phyloP scores from a whole-genome alignment of 768 basidiomycete genomes.

The Leccinellum albellum region DNA sequence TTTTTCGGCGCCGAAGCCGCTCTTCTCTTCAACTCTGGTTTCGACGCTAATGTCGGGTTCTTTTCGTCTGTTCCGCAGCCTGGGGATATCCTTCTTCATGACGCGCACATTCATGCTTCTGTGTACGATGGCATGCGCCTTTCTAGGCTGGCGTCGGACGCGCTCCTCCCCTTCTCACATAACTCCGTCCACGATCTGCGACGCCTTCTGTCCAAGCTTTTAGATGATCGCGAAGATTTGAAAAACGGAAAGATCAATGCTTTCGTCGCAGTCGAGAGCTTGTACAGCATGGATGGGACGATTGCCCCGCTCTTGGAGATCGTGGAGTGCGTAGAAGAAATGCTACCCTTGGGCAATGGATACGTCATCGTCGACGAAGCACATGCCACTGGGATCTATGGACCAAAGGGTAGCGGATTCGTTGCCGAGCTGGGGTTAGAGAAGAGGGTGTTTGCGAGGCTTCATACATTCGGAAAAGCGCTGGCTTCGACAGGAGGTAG shows the following conservation, averaged over 20 bases:
- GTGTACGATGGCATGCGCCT: slow-evolving; percentile 80
- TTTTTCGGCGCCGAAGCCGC: slow-evolving; percentile 67
- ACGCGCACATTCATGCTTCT: slow-evolving; percentile 87
- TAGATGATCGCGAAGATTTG: slow-evolving; percentile 35
- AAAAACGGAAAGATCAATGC: slow-evolving; percentile 43
- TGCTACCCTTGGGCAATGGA: slow-evolving; percentile 55
- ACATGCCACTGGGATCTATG: slow-evolving; percentile 89
- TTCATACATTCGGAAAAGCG: slow-evolving; percentile 94
- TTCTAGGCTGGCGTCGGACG: slow-evolving; percentile 36
- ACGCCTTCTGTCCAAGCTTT: slow-evolving; percentile 39
- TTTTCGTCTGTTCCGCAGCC: slow-evolving; percentile 77
- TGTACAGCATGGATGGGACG: slow-evolving; percentile 95
- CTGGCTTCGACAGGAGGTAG: slow-evolving; percentile 80
- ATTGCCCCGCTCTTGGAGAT: slow-evolving; percentile 71
- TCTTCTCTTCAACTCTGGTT: slow-evolving; percentile 88
- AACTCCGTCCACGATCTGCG: slow-evolving; percentile 61
- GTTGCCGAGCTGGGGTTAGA: slow-evolving; percentile 70
- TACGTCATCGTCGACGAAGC: slow-evolving; percentile 90
- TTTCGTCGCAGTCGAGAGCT: slow-evolving; percentile 82
- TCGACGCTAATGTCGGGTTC: slow-evolving; percentile 87
- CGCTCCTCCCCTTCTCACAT: slow-evolving; percentile 58
- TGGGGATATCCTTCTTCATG: slow-evolving; percentile 75
- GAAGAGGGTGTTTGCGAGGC: slow-evolving; percentile 63
- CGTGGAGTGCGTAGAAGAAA: slow-evolving; percentile 54
- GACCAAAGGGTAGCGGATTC: slow-evolving; percentile 69